A percentile compares a stretch with the other conserved stretches of the same genome.
Conservation (phyloP, 2,329 filamentous ascomycete genomes). For the Hortaea sp. region DNA sequence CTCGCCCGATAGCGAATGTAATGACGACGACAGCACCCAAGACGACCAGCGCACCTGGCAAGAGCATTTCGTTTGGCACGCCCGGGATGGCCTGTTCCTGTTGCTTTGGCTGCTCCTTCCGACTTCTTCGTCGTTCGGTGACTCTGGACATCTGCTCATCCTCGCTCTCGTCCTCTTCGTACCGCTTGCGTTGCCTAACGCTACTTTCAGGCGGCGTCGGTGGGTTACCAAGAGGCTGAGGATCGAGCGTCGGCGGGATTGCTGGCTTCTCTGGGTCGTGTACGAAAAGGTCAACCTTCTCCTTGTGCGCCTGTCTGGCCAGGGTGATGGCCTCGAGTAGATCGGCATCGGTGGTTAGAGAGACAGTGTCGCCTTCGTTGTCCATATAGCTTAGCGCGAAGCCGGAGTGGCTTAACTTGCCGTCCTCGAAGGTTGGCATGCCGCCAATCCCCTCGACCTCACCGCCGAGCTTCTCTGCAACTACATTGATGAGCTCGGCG, state of each 20-base stretch:
- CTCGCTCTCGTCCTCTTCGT: constrained; percentile 45
- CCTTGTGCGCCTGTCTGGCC: constrained; percentile 63
- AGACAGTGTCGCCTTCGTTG: constrained; percentile 92
- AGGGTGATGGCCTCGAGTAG: constrained; percentile 81
- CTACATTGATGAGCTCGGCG: constrained; percentile 63
- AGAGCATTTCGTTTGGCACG: constrained; percentile 84
- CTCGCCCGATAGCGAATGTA: constrained; percentile 65
- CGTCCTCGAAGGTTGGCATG: constrained; percentile 65
- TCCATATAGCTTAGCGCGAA: constrained; percentile 94
- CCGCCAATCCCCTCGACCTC: constrained; percentile 82
- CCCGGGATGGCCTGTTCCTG: constrained; percentile 77
- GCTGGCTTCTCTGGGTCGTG: constrained; percentile 89
- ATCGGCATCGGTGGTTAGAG: constrained; percentile 92
- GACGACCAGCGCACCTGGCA: constrained; percentile 92
- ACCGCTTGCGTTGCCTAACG: constrained; percentile 37
- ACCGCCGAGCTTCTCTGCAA: constrained; percentile 72
- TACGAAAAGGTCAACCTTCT: constrained; percentile 96
- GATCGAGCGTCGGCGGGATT: constrained; percentile 53
- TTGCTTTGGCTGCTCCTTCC: constrained; percentile 35
- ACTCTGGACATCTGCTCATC: constrained; percentile 29
- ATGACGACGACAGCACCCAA: constrained; percentile 87
- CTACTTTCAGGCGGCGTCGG: constrained; percentile 43
- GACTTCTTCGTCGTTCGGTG: constrained; percentile 26
- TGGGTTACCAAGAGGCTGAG: constrained; percentile 44
- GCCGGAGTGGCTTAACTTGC: constrained; percentile 63